These are phyloP conservation scores for Fusarium miscanthi DNA, from an alignment of 2,329 filamentous ascomycete species.

Conservation along the genomic window DNA sequence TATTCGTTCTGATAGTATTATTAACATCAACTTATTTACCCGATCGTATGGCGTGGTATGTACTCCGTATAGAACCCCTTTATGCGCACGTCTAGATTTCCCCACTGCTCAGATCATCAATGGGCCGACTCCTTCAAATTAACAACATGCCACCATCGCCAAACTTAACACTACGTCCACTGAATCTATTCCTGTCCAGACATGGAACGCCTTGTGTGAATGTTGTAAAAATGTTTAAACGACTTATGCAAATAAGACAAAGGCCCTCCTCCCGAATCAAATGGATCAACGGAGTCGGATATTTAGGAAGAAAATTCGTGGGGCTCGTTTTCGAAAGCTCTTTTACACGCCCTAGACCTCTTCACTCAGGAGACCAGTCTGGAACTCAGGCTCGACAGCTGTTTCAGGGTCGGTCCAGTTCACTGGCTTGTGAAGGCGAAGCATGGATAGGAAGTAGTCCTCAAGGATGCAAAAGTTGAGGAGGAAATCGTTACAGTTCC, in stretches of 20 bases:
- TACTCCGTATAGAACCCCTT: slow-evolving; percentile 18
- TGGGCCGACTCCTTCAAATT: slow-evolving; percentile 3
- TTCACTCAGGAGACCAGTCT: slow-evolving; percentile 38
- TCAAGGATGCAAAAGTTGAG: slow-evolving; percentile 74
- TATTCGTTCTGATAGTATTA: neutral
- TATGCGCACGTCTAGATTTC: slow-evolving; percentile 14
- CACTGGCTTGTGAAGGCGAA: slow-evolving; percentile 74
- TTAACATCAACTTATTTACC: slow-evolving; percentile 1
- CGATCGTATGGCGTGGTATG: slow-evolving; percentile 20
- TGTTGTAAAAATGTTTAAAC: neutral
- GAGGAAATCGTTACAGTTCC: slow-evolving; percentile 65
- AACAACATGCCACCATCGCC: slow-evolving; percentile 11
- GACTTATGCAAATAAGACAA: neutral
- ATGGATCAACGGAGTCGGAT: neutral
- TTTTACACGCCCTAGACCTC: slow-evolving; percentile 28
- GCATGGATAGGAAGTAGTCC: slow-evolving; percentile 72
- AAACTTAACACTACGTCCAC: neutral
- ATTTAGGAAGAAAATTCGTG: slow-evolving; percentile 7
- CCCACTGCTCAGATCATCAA: neutral
- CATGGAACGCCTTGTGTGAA: neutral
- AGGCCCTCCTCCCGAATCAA: neutral
- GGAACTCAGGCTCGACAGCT: slow-evolving; percentile 50
- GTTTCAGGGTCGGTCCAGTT: slow-evolving; percentile 54
- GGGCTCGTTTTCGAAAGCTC: slow-evolving; percentile 11
- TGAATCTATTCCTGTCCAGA: neutral